Percentiles rank a stretch among this genome's conserved stretches.
These are phyloP conservation scores for Leccinum laetum DNA, from an alignment of 1,284 basidiomycete species.

Conservation along the genomic window DNA sequence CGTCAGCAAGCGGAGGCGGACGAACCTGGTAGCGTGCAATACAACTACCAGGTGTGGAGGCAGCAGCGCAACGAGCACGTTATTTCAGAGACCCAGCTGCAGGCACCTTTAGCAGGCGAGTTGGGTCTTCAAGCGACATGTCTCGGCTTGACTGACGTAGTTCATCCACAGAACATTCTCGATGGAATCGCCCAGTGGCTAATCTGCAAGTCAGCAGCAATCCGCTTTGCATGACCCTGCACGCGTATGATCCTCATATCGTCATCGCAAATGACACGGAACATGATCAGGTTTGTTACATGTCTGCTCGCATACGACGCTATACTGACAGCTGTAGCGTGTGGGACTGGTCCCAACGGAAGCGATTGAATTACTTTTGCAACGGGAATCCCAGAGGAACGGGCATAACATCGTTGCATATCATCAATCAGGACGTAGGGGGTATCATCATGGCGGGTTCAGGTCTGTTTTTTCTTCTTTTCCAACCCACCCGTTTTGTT, in stretches of 20 bases:
- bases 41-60: conserved; percentile 97
- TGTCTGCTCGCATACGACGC: conserved; percentile 1
- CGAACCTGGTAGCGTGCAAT: conserved; percentile 92
- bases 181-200: conserved; percentile 83
- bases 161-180: conserved; percentile 42
- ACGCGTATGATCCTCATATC: conserved; percentile 90
- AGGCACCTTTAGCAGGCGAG: conserved; percentile 73
- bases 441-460: conserved; percentile 90
- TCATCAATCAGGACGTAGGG: conserved; percentile 96
- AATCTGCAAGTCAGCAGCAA: conserved; percentile 71
- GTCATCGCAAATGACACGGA: conserved; percentile 87
- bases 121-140: conserved; percentile 16
- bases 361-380: conserved; percentile 80
- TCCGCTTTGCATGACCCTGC: conserved; percentile 84
- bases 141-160: conserved; percentile 3
- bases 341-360: conserved; percentile 89
- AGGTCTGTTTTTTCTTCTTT: conserved; percentile 46
- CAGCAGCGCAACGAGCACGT: conserved; percentile 89
- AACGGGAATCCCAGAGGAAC: conserved; percentile 87
- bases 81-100: conserved; percentile 67
- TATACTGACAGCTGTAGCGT: conserved; percentile 51
- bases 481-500: background rate
- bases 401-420: conserved; percentile 86
- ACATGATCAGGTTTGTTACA: conserved; percentile 77
- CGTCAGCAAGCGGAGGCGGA: conserved; percentile 88